A percentile compares a stretch with the other conserved stretches of the same genome.
Conservation (phyloP, 306 rosid genomes). For the Fragaria iinumae region DNA sequence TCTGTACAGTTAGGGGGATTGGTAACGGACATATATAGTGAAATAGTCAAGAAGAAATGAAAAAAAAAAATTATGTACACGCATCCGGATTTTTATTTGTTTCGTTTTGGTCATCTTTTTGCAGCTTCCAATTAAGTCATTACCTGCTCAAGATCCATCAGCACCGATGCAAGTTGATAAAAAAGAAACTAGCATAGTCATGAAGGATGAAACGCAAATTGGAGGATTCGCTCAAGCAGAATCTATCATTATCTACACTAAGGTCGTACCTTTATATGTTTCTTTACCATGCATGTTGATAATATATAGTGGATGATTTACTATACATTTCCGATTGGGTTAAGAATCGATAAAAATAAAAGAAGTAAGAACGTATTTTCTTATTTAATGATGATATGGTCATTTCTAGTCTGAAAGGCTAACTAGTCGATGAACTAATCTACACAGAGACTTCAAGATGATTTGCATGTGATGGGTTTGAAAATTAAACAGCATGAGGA, state of each 20-base stretch:
- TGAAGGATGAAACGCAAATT: constrained; percentile 35
- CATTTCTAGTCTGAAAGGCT: background rate
- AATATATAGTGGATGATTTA: background rate
- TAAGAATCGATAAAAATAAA: background rate
- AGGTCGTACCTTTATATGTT: constrained; percentile 38
- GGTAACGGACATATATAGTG: background rate
- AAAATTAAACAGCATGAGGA: constrained; percentile 84
- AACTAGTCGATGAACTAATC: constrained; percentile 27
- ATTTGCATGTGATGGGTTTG: constrained; percentile 56
- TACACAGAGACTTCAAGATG: constrained; percentile 78
- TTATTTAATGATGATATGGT: background rate
- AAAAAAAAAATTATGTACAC: background rate
- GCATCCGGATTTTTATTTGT: constrained; percentile 12
- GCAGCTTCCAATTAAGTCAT: constrained; percentile 39
- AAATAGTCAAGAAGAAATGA: background rate
- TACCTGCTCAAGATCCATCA: constrained; percentile 42
- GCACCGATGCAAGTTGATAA: constrained; percentile 51
- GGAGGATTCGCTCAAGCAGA: constrained; percentile 55
- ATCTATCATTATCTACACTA: constrained; percentile 48
- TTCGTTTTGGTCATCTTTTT: constrained; percentile 1
- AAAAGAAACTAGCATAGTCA: constrained; percentile 31
- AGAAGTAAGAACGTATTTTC: background rate
- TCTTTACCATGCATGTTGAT: background rate
- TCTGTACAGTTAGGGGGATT: background rate
- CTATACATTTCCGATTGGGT: background rate